These are phyloP conservation scores for Phytophthora rubi DNA, from an alignment of 352 stramenopile genomes.

Conservation along the genomic window DNA sequence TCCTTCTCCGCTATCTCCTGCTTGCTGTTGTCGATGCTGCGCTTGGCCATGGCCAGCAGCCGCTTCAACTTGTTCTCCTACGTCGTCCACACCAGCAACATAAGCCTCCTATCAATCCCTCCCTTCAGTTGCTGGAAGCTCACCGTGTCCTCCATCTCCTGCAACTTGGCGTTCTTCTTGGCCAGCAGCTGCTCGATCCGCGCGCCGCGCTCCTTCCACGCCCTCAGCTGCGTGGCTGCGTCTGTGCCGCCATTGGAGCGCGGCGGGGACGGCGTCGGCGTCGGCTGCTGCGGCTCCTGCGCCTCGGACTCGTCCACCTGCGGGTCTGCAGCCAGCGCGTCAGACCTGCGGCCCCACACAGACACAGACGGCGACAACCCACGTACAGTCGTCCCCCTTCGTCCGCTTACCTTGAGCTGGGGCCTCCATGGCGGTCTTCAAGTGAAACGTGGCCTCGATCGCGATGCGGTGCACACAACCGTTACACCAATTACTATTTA, in stretches of 20 bases:
- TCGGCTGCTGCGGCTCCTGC: neutral
- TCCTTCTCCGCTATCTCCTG: constrained; percentile 80
- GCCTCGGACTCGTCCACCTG: constrained; percentile 19
- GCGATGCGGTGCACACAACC: neutral
- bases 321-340: constrained; percentile 13
- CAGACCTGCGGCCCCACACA: neutral
- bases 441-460: neutral
- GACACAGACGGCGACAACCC: neutral
- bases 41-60: constrained; percentile 86
- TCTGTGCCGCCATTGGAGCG: constrained; percentile 33
- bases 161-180: constrained; percentile 75
- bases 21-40: constrained; percentile 91
- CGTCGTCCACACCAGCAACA: neutral
- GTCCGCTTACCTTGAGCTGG: constrained; percentile 29
- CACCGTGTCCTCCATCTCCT: constrained; percentile 83
- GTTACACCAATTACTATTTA: constrained; percentile 5
- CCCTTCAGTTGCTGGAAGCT: neutral
- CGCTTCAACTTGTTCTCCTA: constrained; percentile 86
- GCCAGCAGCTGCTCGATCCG: constrained; percentile 69
- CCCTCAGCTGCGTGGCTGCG: constrained; percentile 40
- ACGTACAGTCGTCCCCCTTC: constrained; percentile 14
- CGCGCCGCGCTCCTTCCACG: constrained; percentile 66
- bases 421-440: constrained; percentile 29
- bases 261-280: constrained; percentile 18
- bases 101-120: neutral